A percentile compares a stretch with the other conserved stretches of the same genome.
Conservation (phyloP, 805 yeast species). For the Spathaspora gorwiae region DNA sequence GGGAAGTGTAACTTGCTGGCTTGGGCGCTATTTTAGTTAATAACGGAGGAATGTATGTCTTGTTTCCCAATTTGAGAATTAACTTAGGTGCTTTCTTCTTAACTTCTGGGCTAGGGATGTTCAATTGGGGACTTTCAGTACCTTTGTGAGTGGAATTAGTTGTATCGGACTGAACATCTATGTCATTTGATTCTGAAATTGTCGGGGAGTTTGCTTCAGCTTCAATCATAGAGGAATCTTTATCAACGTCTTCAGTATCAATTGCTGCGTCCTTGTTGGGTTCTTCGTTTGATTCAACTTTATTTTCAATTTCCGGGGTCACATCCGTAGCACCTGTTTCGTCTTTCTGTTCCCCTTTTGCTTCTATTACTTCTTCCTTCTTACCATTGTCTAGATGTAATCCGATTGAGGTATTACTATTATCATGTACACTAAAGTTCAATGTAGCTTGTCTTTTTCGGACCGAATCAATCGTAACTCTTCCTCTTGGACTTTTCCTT, state of each 20-base stretch:
- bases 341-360: neutral
- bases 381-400: neutral
- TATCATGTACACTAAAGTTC: constrained; percentile 1
- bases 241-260: neutral
- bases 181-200: no score
- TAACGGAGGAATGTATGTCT: neutral
- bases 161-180: no score
- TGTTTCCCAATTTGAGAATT: constrained; percentile 2
- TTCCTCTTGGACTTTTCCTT: constrained; percentile 19
- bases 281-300: no score
- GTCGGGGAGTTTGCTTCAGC: neutral
- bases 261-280: neutral
- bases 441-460: constrained; percentile 16
- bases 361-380: neutral
- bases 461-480: constrained; percentile 18
- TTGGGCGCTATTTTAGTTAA: neutral
- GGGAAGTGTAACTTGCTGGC: neutral
- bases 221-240: neutral
- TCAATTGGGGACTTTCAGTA: neutral
- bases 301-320: no score
- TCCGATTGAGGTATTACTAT: neutral
- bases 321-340: neutral
- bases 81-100: constrained; percentile 3
- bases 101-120: neutral
- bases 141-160: neutral